phyloP scores from a whole-genome alignment of 225 moss, liverwort and hornwort species.

The Bryum argenteum region DNA sequence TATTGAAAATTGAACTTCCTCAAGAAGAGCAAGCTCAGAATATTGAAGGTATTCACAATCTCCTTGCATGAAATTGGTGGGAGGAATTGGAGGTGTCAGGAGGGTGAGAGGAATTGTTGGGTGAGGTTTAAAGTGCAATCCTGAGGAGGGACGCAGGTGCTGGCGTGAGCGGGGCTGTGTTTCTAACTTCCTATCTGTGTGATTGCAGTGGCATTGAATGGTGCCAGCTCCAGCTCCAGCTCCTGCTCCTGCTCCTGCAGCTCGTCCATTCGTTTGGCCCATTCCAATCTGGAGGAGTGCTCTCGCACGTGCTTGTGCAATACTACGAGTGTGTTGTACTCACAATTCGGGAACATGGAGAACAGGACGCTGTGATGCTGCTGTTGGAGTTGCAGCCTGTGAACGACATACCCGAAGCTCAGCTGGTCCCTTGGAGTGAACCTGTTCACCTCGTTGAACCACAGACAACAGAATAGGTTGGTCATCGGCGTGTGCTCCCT shows the following conservation, averaged over 20 bases:
- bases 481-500: slow-evolving; percentile 48
- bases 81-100: too few relatives aligned
- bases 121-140: too few relatives aligned
- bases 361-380: slow-evolving; percentile 23
- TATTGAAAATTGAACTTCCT: too few relatives aligned
- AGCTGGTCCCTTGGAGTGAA: slow-evolving; percentile 59
- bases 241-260: too few relatives aligned
- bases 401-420: slow-evolving; percentile 49
- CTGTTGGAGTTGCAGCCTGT: slow-evolving; percentile 15
- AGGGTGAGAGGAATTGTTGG: too few relatives aligned
- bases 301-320: slow-evolving; percentile 54
- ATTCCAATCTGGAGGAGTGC: slow-evolving; percentile 53
- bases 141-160: too few relatives aligned
- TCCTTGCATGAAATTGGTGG: too few relatives aligned
- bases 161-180: too few relatives aligned
- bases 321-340: slow-evolving; percentile 42
- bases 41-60: too few relatives aligned
- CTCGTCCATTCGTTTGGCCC: slow-evolving; percentile 50
- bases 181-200: too few relatives aligned
- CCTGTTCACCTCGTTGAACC: slow-evolving; percentile 55
- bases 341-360: slow-evolving; percentile 61
- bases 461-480: slow-evolving; percentile 56
- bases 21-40: too few relatives aligned
- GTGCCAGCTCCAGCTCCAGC: slow-evolving; percentile 1
- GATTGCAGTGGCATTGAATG: neutral